Conservation (phyloP, 768 basidiomycete species). For the Floccularia luteovirens region DNA sequence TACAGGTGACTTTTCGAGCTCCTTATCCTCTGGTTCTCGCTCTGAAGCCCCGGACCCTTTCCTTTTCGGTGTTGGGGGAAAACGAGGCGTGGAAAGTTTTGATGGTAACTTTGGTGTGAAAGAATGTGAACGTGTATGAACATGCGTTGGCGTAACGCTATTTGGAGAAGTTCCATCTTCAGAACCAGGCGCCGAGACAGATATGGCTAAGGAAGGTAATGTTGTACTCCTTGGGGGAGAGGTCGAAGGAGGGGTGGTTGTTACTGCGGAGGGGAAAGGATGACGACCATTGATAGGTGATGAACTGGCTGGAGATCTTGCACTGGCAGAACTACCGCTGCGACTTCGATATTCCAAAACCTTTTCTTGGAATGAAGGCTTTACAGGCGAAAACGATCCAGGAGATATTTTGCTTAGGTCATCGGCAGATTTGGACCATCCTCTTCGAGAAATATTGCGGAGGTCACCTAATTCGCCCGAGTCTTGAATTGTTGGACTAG, state of each 20-base stretch:
- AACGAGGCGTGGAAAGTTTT: constrained; percentile 51
- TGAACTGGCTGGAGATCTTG: constrained; percentile 25
- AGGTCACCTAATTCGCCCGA: constrained; percentile 75
- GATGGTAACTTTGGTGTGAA: constrained; percentile 69
- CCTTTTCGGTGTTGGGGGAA: constrained; percentile 48
- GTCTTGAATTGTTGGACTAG: constrained; percentile 29
- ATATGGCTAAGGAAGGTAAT: constrained; percentile 35
- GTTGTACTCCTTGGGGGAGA: constrained; percentile 26
- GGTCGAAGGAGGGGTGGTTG: constrained; percentile 21
- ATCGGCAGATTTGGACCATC: constrained; percentile 77
- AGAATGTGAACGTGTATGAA: constrained; percentile 59
- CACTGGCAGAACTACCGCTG: constrained; percentile 48
- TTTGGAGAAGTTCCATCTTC: constrained; percentile 18
- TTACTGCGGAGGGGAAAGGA: constrained; percentile 33
- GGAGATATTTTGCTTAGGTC: constrained; percentile 56
- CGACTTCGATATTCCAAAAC: constrained; percentile 60
- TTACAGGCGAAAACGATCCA: constrained; percentile 26
- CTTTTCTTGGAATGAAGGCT: constrained; percentile 50
- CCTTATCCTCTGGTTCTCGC: constrained; percentile 13
- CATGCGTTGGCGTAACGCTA: constrained; percentile 27
- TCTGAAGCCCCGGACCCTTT: constrained; percentile 42
- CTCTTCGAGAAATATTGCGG: constrained; percentile 58
- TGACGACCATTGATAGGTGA: constrained; percentile 24
- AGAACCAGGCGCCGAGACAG: constrained; percentile 34
- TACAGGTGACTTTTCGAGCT: background rate